Conservation (phyloP, 495 filamentous ascomycete species). For the Friedmanniomyces endolithicus region DNA sequence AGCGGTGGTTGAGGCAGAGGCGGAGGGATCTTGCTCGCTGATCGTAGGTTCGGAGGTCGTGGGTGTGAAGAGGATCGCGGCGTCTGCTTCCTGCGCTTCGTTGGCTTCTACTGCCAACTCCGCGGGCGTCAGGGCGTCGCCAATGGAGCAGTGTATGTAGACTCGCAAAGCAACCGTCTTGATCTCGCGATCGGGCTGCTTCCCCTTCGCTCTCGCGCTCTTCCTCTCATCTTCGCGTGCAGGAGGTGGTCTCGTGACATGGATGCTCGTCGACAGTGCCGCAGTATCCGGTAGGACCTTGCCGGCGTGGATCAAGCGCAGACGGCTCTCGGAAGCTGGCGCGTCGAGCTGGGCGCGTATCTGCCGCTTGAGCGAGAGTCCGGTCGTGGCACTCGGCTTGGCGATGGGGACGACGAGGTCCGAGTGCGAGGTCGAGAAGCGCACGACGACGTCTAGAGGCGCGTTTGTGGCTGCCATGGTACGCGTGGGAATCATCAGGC, state of each 20-base stretch:
- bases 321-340: slow-evolving; percentile 47
- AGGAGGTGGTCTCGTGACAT: slow-evolving; percentile 42
- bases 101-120: slow-evolving; percentile 61
- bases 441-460: slow-evolving; percentile 58
- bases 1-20: slow-evolving; percentile 29
- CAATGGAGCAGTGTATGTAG: slow-evolving; percentile 85
- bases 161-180: slow-evolving; percentile 33
- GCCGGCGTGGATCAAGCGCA: slow-evolving; percentile 80
- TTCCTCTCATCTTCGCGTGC: slow-evolving; percentile 25
- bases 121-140: slow-evolving; percentile 51
- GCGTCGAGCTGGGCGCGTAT: slow-evolving; percentile 62
- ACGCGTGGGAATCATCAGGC: neutral
- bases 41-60: slow-evolving; percentile 5
- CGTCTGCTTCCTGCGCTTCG: slow-evolving; percentile 32
- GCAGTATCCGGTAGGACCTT: slow-evolving; percentile 63
- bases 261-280: slow-evolving; percentile 52
- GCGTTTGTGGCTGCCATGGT: neutral
- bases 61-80: slow-evolving; percentile 11
- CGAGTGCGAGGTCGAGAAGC: slow-evolving; percentile 73
- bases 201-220: slow-evolving; percentile 42
- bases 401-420: slow-evolving; percentile 71
- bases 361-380: slow-evolving; percentile 62
- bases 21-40: neutral
- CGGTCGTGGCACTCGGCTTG: slow-evolving; percentile 52
- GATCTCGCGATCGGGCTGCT: slow-evolving; percentile 37